Evolutionary conservation across 768 basidiomycete species (phyloP), one percentile per base, ranked within the genome.

Genomic region (Phylloporus arenicola): DNA sequence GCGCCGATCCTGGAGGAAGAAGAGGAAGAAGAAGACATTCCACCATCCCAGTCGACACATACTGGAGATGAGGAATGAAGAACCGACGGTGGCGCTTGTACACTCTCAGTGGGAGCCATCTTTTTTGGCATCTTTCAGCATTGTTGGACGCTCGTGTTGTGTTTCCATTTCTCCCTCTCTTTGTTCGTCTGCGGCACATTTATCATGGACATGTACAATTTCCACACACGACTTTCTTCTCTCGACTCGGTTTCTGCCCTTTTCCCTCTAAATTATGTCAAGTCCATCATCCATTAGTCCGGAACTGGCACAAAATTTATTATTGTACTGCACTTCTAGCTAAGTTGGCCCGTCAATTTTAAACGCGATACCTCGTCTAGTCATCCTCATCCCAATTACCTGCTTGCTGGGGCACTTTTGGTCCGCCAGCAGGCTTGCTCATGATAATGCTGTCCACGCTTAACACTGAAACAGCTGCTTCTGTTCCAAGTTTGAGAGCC

Each of bases 361-460:
- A 48, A 45, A 53, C 47, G 33, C 43, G 55, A 60, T 52, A 43
- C 47, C 20, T 38, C 25, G 40, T 50, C 59, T 69, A 72, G 65
- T 91, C 64, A 29, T 65, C 88, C 22, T 84, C 85, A 57, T 92
- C 90, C 89, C 89, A 92, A 64, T 89, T 88, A 6, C 88, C 83
- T 34, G 85, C 76, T 65, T 92, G 90, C 62, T 92, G 88, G 47
- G 89, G 89, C 43, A 92, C 74, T 65, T 90, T 92, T 43, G 88
- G 89, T 43, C 89, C 88, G 27, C 89, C 88, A 0, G 89, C 88
- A n/a, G 88, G 87, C 64, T 91, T 92, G 72, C 88, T 90, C 82
- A 94, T 92, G 73, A 97, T 96, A 66, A 98, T 97, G 63, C 89
- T 92, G 70, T 99, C 96, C 7, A 99, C 96, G 54, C 86, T 88